Percentiles rank a stretch among this genome's conserved stretches.
phyloP scores from a whole-genome alignment of 805 yeast genomes.

The Suhomyces sp. region DNA sequence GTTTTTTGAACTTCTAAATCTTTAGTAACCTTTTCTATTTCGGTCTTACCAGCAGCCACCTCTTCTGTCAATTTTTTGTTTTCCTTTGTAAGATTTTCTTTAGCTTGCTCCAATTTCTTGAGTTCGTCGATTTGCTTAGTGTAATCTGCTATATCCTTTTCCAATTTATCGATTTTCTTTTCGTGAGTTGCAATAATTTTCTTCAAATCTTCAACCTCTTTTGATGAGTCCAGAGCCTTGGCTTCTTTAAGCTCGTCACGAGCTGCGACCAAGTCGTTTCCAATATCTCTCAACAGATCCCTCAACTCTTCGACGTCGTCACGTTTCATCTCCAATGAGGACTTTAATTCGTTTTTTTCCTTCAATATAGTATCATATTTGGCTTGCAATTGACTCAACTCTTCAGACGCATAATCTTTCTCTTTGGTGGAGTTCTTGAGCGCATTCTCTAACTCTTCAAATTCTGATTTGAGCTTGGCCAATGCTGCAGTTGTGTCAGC shows the following conservation, averaged over 20 bases:
- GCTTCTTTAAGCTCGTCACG: conserved; percentile 53
- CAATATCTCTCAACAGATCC: conserved; percentile 75
- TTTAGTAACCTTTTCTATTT: neutral
- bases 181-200: conserved; percentile 11
- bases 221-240: conserved; percentile 4
- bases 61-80: neutral
- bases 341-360: conserved; percentile 19
- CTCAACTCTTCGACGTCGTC: conserved; percentile 69
- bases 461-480: neutral
- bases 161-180: neutral
- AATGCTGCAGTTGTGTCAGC: neutral
- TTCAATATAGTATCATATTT: conserved; percentile 14
- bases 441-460: neutral
- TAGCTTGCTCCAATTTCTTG: conserved; percentile 3
- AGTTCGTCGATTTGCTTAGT: conserved; percentile 2
- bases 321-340: conserved; percentile 36
- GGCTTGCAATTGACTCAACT: conserved; percentile 12
- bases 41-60: neutral
- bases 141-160: neutral
- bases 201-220: neutral
- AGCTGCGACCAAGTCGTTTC: conserved; percentile 74
- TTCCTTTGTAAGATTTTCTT: conserved; percentile 13
- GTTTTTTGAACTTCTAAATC: neutral
- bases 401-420: neutral
- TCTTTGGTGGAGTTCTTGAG: conserved; percentile 2